Conservation (phyloP, 306 rosid genomes). For the Cercis canadensis region DNA sequence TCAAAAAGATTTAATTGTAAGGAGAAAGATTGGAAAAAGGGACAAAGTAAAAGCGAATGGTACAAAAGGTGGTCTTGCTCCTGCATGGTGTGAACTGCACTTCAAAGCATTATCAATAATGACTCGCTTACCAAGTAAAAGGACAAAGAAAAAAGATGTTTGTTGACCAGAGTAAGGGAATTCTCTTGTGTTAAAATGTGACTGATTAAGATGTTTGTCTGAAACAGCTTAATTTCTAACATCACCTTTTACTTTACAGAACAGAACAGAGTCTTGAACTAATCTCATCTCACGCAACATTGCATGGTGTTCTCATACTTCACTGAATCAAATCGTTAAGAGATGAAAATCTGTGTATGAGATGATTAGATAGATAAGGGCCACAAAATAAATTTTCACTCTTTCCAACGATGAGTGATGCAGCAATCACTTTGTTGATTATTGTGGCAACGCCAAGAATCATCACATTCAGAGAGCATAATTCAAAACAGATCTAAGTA, state of each 20-base stretch:
- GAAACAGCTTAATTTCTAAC: too few species aligned
- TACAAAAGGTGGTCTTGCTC: constrained; percentile 12
- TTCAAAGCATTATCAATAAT: constrained; percentile 42
- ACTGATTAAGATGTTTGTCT: too few species aligned
- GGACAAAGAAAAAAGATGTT: constrained; percentile 29
- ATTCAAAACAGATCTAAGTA: constrained; percentile 29
- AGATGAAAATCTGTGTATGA: neutral
- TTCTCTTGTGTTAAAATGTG: neutral
- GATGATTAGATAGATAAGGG: constrained; percentile 1
- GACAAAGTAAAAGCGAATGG: constrained; percentile 43
- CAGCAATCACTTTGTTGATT: constrained; percentile 31
- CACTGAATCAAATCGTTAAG: neutral
- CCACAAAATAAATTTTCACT: constrained; percentile 13
- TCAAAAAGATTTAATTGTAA: constrained; percentile 37
- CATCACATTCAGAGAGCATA: constrained; percentile 19
- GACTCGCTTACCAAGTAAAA: constrained; percentile 32
- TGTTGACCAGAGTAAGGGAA: neutral
- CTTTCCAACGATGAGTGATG: constrained; percentile 7
- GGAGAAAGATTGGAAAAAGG: constrained; percentile 42
- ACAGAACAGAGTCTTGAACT: too few species aligned
- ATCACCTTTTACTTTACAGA: too few species aligned
- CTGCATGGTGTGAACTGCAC: constrained; percentile 43
- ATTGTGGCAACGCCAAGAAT: constrained; percentile 16
- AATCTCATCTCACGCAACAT: too few species aligned
- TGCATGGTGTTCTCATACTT: neutral